These are phyloP conservation scores for Exophiala oligosperma DNA, from an alignment of 2,329 filamentous ascomycete species.

Conservation along the genomic window DNA sequence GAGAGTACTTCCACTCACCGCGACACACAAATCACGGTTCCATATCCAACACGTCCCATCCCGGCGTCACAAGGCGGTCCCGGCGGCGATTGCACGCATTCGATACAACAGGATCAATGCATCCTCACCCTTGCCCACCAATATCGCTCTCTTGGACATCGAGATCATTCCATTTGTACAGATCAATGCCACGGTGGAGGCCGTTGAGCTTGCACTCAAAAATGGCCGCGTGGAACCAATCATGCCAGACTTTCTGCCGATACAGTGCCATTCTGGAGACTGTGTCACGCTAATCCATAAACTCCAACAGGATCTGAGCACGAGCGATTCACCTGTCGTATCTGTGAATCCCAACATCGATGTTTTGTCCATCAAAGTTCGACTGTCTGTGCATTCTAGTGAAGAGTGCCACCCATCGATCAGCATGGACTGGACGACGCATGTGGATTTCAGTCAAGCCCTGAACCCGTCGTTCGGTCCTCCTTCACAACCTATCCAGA, in stretches of 20 bases:
- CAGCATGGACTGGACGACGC: conserved; percentile 49
- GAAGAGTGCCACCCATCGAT: conserved; percentile 46
- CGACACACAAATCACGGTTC: conserved; percentile 50
- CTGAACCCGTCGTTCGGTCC: conserved; percentile 49
- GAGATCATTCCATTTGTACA: conserved; percentile 55
- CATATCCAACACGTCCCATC: conserved; percentile 56
- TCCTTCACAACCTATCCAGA: conserved; percentile 47
- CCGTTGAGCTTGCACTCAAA: conserved; percentile 47
- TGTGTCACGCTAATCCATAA: conserved; percentile 60
- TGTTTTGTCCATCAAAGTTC: conserved; percentile 49
- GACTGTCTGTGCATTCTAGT: conserved; percentile 41
- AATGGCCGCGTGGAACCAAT: conserved; percentile 49
- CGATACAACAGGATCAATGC: conserved; percentile 53
- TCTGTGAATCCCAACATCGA: conserved; percentile 34
- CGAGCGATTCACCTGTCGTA: conserved; percentile 20
- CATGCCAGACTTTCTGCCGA: conserved; percentile 39
- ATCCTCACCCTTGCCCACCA: conserved; percentile 45
- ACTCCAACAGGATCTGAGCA: conserved; percentile 42
- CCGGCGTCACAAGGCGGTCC: conserved; percentile 55
- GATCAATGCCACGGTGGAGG: conserved; percentile 51
- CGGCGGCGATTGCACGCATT: conserved; percentile 57
- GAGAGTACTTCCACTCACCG: conserved; percentile 55
- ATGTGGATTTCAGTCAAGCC: conserved; percentile 49
- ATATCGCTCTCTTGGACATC: conserved; percentile 56
- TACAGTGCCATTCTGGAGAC: conserved; percentile 53